Evolutionary conservation across 2,329 filamentous ascomycete species (phyloP).

Genomic region (Exophiala alcalophila): DNA sequence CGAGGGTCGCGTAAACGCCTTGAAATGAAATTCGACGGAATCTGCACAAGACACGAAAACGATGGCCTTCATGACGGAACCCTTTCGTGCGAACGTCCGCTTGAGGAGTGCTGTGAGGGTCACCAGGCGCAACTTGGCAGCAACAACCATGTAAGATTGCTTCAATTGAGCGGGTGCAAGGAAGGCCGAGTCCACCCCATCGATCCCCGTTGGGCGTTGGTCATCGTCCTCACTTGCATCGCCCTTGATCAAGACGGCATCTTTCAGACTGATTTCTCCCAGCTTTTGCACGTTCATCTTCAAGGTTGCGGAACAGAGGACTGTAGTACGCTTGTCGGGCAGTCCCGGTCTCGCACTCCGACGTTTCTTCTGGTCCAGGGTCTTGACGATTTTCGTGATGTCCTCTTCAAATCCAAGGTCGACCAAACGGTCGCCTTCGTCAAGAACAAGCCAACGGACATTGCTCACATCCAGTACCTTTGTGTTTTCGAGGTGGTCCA

Average conservation of each 20-base stretch:
- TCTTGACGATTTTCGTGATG: slow-evolving; percentile 78
- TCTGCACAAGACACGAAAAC: slow-evolving; percentile 96
- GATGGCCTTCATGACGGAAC: slow-evolving; percentile 93
- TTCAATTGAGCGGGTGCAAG: slow-evolving; percentile 88
- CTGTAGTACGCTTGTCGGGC: slow-evolving; percentile 73
- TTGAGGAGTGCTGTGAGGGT: slow-evolving; percentile 81
- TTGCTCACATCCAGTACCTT: slow-evolving; percentile 82
- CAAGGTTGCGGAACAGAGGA: slow-evolving; percentile 95
- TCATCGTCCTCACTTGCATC: slow-evolving; percentile 56
- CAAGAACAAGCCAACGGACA: slow-evolving; percentile 88
- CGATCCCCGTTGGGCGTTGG: slow-evolving; percentile 47
- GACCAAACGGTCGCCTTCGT: slow-evolving; percentile 98
- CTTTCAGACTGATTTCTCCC: slow-evolving; percentile 90
- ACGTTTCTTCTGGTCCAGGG: slow-evolving; percentile 63
- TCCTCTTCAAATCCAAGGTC: slow-evolving; percentile 96
- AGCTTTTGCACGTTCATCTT: slow-evolving; percentile 95
- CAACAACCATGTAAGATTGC: slow-evolving; percentile 82
- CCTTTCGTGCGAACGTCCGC: slow-evolving; percentile 80
- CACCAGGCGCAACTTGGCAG: slow-evolving; percentile 85
- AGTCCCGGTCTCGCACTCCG: slow-evolving; percentile 61
- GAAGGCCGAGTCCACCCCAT: slow-evolving; percentile 56
- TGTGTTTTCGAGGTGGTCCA: slow-evolving; percentile 90
- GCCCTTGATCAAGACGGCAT: slow-evolving; percentile 81
- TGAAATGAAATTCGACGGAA: slow-evolving; percentile 94
- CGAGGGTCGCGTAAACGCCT: slow-evolving; percentile 60